These are phyloP conservation scores for Melocanna baccifera DNA, from an alignment of 176 grass and related monocot genomes.

Conservation along the genomic window DNA sequence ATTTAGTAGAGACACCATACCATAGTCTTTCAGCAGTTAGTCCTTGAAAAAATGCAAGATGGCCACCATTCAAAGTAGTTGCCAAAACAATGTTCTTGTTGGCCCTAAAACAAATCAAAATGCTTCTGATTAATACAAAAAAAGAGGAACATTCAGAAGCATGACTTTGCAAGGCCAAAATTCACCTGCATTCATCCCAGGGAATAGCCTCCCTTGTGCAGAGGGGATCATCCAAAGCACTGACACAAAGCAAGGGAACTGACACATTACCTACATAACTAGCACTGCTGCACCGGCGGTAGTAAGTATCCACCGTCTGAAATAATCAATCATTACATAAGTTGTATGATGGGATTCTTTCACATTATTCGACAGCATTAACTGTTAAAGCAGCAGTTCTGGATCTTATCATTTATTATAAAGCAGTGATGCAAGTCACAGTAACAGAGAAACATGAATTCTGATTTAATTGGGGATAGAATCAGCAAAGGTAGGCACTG, in stretches of 20 bases:
- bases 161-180: conserved; percentile 18
- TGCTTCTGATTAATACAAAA: conserved; percentile 9
- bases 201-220: conserved; percentile 96
- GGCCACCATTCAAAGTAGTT: conserved; percentile 85
- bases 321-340: conserved; percentile 17
- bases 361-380: conserved; percentile 16
- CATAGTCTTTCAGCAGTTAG: conserved; percentile 72
- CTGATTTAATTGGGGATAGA: conserved; percentile 20
- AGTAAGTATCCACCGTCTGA: conserved; percentile 99
- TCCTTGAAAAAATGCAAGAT: conserved; percentile 94
- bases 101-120: conserved; percentile 56
- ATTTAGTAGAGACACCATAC: conserved; percentile 32
- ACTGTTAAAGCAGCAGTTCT: neutral
- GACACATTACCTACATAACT: conserved; percentile 71
- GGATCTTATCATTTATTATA: neutral
- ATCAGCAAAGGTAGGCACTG: neutral
- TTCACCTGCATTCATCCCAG: conserved; percentile 95
- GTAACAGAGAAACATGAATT: neutral
- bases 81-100: conserved; percentile 97
- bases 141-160: neutral
- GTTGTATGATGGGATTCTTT: conserved; percentile 10
- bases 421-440: neutral
- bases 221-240: conserved; percentile 91
- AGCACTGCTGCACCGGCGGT: conserved; percentile 83
- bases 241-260: conserved; percentile 87